Evolutionary conservation across 2,329 filamentous ascomycete genomes (phyloP), one percentile per base, ranked within the genome.

Genomic region (Cladosporium austrohemisphaericum): DNA sequence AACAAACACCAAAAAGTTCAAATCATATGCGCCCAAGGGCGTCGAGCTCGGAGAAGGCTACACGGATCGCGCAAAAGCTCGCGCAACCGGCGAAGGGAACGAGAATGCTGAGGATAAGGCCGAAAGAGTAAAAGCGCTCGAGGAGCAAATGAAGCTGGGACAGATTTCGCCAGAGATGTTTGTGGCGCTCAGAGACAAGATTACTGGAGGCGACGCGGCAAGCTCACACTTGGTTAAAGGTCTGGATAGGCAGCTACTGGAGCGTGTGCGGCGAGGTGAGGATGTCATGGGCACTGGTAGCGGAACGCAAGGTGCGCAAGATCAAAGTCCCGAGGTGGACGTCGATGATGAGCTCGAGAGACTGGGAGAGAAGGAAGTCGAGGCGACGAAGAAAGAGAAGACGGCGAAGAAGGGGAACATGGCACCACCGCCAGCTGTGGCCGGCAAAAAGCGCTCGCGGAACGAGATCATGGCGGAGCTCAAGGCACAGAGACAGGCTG

Each of bases 181-280:
- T 65, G 84, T 92, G 60, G 82, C 78, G 59, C 68, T 92, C 32
- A 76, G 86, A 26, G 79, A 80, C 55, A 80, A 94, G 58, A 88
- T 96, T 49, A 74, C 88, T 1, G 91, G 90, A 3, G 92, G 91
- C 6, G 86, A 95, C 65, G 70, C 91, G 18, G 74, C 74, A 11
- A 88, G 83, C 59, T 95, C 90, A 11, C 89, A 95, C 74, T 70
- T 96, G 56, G 85, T 97, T 40, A 97, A 96, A 65, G 93, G 93
- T 0, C 70, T 98, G 41, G 93, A 98, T 68, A 86, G 89, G 65
- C 86, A 86, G 66, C 73, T 97, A 10, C 72, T 91, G 22, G 80
- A 86, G 65, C 76, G 83, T 57, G 77, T 86, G 52, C 78, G 78
- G 52, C 78, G 76, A 49, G 87, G 86, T 32, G 86, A 90, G 65